Evolutionary conservation across 805 yeast species (phyloP).

Genomic region (Metschnikowia rubicola): DNA sequence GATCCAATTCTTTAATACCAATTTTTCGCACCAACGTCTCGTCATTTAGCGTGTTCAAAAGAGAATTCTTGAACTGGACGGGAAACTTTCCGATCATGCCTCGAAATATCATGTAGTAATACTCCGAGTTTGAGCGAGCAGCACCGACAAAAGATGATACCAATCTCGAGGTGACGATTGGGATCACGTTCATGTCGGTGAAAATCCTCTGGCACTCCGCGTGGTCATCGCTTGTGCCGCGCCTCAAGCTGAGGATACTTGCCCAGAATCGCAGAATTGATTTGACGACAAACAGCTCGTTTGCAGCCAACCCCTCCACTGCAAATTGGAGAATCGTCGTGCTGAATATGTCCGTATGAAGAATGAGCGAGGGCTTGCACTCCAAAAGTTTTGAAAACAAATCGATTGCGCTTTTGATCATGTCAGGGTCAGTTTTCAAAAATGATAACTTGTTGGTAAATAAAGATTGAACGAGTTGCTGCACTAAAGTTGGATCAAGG

Average conservation of each 20-base stretch:
- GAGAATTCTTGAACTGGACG: conserved; percentile 36
- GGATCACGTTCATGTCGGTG: conserved; percentile 21
- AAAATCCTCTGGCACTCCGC: conserved; percentile 22
- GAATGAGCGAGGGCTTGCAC: conserved; percentile 45
- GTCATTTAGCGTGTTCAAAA: conserved; percentile 4
- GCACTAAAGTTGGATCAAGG: conserved; percentile 30
- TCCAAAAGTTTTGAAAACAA: conserved; percentile 50
- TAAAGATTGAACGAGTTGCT: conserved; percentile 34
- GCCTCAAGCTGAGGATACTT: conserved; percentile 42
- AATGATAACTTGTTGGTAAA: conserved; percentile 33
- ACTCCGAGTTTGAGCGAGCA: conserved; percentile 59
- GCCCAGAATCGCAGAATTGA: conserved; percentile 57
- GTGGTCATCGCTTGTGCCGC: conserved; percentile 44
- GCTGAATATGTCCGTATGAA: conserved; percentile 29
- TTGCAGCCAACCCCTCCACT: conserved; percentile 38
- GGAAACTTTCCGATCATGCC: conserved; percentile 47
- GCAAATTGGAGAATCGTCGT: conserved; percentile 26
- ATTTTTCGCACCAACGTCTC: conserved; percentile 9
- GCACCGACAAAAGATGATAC: conserved; percentile 35
- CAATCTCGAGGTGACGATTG: conserved; percentile 25
- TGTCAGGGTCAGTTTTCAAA: conserved; percentile 55
- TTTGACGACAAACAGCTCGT: conserved; percentile 56
- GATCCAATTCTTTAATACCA: conserved; percentile 32
- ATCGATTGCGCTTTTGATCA: conserved; percentile 49
- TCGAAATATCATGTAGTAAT: conserved; percentile 51